Evolutionary conservation across 2,329 filamentous ascomycete genomes (phyloP).

Genomic region (Penicillium palitans): DNA sequence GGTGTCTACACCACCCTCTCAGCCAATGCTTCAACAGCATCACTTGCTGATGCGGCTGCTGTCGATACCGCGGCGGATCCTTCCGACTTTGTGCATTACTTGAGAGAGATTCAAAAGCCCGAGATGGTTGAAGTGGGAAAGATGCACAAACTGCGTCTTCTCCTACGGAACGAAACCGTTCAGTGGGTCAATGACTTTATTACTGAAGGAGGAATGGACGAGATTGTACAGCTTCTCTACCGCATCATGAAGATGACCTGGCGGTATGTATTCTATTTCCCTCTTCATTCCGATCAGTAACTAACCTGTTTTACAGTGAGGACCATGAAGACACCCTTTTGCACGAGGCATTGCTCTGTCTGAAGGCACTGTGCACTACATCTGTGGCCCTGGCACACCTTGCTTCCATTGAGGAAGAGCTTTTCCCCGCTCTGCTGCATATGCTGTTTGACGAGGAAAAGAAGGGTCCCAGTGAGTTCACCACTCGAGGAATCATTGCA

Average conservation of each 20-base stretch:
- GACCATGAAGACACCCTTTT: slow-evolving; percentile 93
- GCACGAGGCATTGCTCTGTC: slow-evolving; percentile 86
- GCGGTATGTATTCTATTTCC: slow-evolving; percentile 61
- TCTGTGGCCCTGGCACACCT: slow-evolving; percentile 81
- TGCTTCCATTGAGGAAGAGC: slow-evolving; percentile 70
- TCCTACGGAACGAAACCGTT: slow-evolving; percentile 92
- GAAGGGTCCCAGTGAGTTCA: slow-evolving; percentile 96
- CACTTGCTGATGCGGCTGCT: slow-evolving; percentile 61
- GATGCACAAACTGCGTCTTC: slow-evolving; percentile 83
- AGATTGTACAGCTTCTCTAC: slow-evolving; percentile 81
- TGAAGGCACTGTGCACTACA: slow-evolving; percentile 93
- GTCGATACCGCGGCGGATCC: slow-evolving; percentile 74
- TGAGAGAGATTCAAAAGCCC: slow-evolving; percentile 77
- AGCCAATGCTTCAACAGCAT: slow-evolving; percentile 56
- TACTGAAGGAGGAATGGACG: slow-evolving; percentile 83
- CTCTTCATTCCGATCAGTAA: background rate
- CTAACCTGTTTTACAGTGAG: slow-evolving; percentile 60
- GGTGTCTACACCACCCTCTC: slow-evolving; percentile 59
- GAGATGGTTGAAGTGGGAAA: slow-evolving; percentile 89
- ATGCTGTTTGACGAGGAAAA: slow-evolving; percentile 98
- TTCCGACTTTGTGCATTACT: slow-evolving; percentile 80
- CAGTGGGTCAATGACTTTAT: slow-evolving; percentile 95
- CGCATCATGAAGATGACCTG: slow-evolving; percentile 95
- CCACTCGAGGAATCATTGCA: slow-evolving; percentile 84
- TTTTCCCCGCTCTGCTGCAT: slow-evolving; percentile 81